Percentiles rank a stretch among this genome's conserved stretches.
These are phyloP conservation scores for Venturia nashicola DNA, from an alignment of 2,329 filamentous ascomycete species.

Conservation along the genomic window DNA sequence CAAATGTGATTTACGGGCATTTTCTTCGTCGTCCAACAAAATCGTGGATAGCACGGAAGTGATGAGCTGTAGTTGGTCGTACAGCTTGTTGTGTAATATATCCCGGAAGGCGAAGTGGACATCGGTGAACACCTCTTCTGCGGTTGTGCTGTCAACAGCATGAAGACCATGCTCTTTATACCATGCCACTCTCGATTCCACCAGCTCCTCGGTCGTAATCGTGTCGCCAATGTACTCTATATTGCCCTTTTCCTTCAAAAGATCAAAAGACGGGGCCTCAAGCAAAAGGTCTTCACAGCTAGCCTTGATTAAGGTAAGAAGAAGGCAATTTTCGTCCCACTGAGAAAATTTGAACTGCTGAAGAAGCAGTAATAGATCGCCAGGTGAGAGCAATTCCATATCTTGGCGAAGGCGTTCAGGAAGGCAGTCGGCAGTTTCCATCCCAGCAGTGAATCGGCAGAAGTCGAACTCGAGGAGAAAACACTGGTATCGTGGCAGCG, in stretches of 20 bases:
- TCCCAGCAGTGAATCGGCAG: conserved; percentile 12
- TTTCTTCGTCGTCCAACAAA: conserved; percentile 13
- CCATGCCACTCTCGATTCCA: conserved; percentile 22
- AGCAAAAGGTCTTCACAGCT: conserved; percentile 22
- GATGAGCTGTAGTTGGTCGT: conserved; percentile 19
- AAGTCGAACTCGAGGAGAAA: conserved; percentile 21
- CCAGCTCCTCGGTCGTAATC: conserved; percentile 20
- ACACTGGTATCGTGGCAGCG: conserved; percentile 23
- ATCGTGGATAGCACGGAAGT: conserved; percentile 19
- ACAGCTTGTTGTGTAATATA: conserved; percentile 20
- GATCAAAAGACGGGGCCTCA: conserved; percentile 23
- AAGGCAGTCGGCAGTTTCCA: conserved; percentile 10
- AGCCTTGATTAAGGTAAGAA: conserved; percentile 18
- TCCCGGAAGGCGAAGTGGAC: conserved; percentile 17
- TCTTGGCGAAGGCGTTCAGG: conserved; percentile 21
- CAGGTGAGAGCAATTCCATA: conserved; percentile 21
- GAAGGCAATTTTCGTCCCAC: conserved; percentile 20
- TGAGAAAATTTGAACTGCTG: conserved; percentile 22
- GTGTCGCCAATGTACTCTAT: conserved; percentile 21
- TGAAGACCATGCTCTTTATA: conserved; percentile 20
- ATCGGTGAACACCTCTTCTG: conserved; percentile 21
- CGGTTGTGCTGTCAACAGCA: conserved; percentile 16
- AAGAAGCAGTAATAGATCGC: conserved; percentile 21
- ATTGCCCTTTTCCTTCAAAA: conserved; percentile 23
- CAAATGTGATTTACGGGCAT: neutral